These are phyloP conservation scores for Trypanosoma melophagium DNA, from an alignment of 208 protist genomes.

Conservation along the genomic window DNA sequence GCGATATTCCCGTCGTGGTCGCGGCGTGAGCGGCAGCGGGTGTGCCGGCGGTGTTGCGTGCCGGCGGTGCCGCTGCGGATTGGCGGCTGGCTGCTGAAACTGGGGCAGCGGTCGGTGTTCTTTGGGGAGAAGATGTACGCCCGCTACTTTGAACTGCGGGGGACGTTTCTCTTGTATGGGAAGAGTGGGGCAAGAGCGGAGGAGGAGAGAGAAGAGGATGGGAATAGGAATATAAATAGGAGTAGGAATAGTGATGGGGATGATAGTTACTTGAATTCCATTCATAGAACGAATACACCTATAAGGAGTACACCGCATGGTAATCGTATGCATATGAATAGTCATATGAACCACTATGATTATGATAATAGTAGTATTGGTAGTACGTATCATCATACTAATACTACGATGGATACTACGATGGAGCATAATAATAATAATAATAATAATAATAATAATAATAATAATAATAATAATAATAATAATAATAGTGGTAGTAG, in stretches of 20 bases:
- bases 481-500: slow-evolving; percentile 12
- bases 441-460: neutral
- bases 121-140: slow-evolving; percentile 20
- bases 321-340: too few relatives aligned
- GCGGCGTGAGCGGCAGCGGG: slow-evolving; percentile 20
- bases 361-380: slow-evolving; percentile 7
- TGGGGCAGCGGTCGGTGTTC: slow-evolving; percentile 14
- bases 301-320: too few relatives aligned
- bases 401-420: too few relatives aligned
- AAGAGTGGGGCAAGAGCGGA: neutral
- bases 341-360: too few relatives aligned
- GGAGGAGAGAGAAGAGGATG: too few relatives aligned
- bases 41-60: slow-evolving; percentile 21
- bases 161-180: slow-evolving; percentile 24
- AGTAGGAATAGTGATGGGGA: too few relatives aligned
- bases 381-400: too few relatives aligned
- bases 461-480: slow-evolving; percentile 18
- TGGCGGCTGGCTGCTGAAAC: slow-evolving; percentile 17
- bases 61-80: slow-evolving; percentile 18
- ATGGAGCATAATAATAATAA: too few relatives aligned
- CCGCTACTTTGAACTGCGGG: slow-evolving; percentile 28
- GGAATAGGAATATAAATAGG: neutral
- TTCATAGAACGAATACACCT: neutral
- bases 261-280: too few relatives aligned
- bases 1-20: slow-evolving; percentile 18